Percentiles rank a stretch among this genome's conserved stretches.
These are phyloP conservation scores for Fusarium domesticum DNA, from an alignment of 2,329 filamentous ascomycete species.

Conservation along the genomic window DNA sequence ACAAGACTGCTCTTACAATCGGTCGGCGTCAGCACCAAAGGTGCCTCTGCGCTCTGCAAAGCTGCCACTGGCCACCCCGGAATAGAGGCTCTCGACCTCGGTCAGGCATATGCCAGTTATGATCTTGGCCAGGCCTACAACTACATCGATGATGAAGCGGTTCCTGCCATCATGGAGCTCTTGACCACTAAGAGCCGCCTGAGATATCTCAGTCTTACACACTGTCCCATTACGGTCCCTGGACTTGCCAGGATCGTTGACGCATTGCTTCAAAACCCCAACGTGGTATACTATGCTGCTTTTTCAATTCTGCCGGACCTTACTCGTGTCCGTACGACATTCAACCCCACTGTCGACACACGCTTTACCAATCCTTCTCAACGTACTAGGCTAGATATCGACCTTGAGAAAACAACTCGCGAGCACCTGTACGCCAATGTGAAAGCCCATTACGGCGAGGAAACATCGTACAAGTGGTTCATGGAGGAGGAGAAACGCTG, in stretches of 20 bases:
- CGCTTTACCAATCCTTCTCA: conserved; percentile 25
- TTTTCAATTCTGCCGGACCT: conserved; percentile 37
- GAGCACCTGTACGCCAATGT: conserved; percentile 34
- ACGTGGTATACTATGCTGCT: conserved; percentile 38
- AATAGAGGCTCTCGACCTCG: conserved; percentile 41
- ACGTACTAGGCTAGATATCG: conserved; percentile 25
- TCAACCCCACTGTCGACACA: conserved; percentile 30
- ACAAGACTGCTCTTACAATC: conserved; percentile 42
- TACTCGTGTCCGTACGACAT: conserved; percentile 19
- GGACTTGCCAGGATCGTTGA: conserved; percentile 29
- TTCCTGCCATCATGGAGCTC: conserved; percentile 34
- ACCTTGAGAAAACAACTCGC: conserved; percentile 30
- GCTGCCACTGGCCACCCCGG: conserved; percentile 35
- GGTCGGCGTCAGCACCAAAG: conserved; percentile 41
- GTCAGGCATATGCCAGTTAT: conserved; percentile 46
- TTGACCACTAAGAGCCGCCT: conserved; percentile 34
- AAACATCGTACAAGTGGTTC: conserved; percentile 32
- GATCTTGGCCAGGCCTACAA: conserved; percentile 47
- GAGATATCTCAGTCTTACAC: conserved; percentile 42
- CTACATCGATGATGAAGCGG: conserved; percentile 41
- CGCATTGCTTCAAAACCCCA: conserved; percentile 30
- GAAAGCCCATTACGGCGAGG: conserved; percentile 30
- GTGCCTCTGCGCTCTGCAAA: conserved; percentile 37
- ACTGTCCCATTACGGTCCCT: conserved; percentile 34
- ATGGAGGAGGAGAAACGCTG: conserved; percentile 39